phyloP scores from a whole-genome alignment of 2,329 filamentous ascomycete genomes.

The Neofusicoccum cordaticola region DNA sequence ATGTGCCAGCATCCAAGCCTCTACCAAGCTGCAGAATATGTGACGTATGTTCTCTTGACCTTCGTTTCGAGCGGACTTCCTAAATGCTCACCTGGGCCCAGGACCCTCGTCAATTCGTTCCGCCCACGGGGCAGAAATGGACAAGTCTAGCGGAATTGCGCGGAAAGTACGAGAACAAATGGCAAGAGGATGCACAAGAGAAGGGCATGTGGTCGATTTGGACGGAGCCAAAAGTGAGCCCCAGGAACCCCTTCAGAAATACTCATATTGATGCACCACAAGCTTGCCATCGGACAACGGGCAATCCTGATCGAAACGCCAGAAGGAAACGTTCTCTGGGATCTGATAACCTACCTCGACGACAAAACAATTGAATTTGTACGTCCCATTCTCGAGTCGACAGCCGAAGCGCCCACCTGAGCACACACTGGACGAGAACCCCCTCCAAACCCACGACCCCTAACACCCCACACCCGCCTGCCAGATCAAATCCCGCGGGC shows the following conservation, averaged over 20 bases:
- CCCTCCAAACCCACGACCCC: background rate
- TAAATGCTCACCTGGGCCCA: conserved; percentile 22
- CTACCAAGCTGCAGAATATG: conserved; percentile 66
- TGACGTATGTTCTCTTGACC: conserved; percentile 52
- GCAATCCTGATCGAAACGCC: conserved; percentile 66
- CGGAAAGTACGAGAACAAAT: conserved; percentile 53
- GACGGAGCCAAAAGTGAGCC: conserved; percentile 41
- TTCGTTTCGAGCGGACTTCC: background rate
- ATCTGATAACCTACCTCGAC: conserved; percentile 70
- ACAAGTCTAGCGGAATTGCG: conserved; percentile 54
- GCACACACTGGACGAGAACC: background rate
- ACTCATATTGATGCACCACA: conserved; percentile 19
- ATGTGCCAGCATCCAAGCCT: conserved; percentile 47
- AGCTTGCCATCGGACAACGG: conserved; percentile 73
- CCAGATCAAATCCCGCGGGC: conserved; percentile 59
- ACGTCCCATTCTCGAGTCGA: background rate
- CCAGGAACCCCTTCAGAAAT: conserved; percentile 24
- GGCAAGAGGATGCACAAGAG: conserved; percentile 48
- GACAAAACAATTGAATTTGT: conserved; percentile 55
- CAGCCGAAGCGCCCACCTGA: too few species aligned
- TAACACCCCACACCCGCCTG: background rate
- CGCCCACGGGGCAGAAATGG: conserved; percentile 63
- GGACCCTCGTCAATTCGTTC: conserved; percentile 67
- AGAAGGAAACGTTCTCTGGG: conserved; percentile 74
- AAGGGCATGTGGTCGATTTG: conserved; percentile 43